phyloP scores from a whole-genome alignment of 148 eudicot genomes.

The Rhododendron vialii region DNA sequence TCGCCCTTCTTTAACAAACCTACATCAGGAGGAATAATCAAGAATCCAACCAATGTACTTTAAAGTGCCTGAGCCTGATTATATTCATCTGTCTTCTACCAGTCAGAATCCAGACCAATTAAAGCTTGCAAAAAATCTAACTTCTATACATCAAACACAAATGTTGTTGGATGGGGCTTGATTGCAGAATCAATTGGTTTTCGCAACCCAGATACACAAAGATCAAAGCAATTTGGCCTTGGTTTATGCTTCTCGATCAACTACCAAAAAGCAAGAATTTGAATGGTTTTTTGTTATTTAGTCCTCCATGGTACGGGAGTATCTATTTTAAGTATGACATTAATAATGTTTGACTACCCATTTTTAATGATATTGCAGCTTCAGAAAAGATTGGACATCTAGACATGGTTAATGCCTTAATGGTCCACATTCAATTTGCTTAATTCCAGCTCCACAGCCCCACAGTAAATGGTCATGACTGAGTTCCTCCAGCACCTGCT shows the following conservation, averaged over 20 bases:
- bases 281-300: not conserved
- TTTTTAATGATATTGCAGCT: not conserved
- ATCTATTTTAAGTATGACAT: not conserved
- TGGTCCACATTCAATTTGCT: not conserved
- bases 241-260: not conserved
- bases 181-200: not conserved
- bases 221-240: not conserved
- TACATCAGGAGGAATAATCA: conserved; percentile 13
- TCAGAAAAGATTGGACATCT: not conserved
- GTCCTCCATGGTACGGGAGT: not conserved
- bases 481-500: not conserved
- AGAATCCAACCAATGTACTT: not conserved
- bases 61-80: not conserved
- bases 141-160: not conserved
- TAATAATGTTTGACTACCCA: not conserved
- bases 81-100: conserved; percentile 3
- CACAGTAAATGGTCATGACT: not conserved
- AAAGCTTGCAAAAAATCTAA: not conserved
- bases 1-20: conserved; percentile 33
- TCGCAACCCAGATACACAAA: not conserved
- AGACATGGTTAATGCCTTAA: not conserved
- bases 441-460: not conserved
- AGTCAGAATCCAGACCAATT: not conserved
- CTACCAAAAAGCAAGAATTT: not conserved
- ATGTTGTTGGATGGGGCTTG: not conserved